Conservation (phyloP, 2,329 filamentous ascomycete species). For the Phialophora tarda region DNA sequence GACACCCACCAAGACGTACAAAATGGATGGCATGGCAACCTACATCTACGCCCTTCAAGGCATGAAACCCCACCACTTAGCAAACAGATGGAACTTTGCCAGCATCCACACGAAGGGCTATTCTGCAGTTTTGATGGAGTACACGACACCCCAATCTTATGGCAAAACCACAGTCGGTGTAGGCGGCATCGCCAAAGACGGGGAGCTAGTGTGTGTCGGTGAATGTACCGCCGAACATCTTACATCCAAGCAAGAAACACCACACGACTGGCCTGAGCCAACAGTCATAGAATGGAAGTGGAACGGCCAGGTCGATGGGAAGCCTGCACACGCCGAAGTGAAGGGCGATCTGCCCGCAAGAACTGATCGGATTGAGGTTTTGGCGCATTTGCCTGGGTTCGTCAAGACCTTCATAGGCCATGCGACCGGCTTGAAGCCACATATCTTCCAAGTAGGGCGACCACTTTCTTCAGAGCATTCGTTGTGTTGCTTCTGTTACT, state of each 20-base stretch:
- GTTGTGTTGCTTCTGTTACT: neutral
- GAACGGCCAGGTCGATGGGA: conserved; percentile 76
- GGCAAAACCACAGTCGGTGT: conserved; percentile 83
- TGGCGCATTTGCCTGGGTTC: conserved; percentile 94
- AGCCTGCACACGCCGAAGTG: conserved; percentile 71
- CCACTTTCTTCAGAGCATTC: neutral
- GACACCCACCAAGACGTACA: conserved; percentile 78
- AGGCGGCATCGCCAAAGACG: conserved; percentile 78
- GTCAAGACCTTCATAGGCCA: conserved; percentile 91
- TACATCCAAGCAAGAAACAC: conserved; percentile 70
- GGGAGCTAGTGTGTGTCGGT: conserved; percentile 77
- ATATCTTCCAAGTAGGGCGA: conserved; percentile 84
- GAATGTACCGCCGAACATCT: conserved; percentile 71
- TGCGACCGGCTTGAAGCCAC: conserved; percentile 90
- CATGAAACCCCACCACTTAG: conserved; percentile 98
- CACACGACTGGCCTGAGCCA: conserved; percentile 90
- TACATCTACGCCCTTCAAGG: conserved; percentile 89
- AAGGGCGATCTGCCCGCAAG: conserved; percentile 71
- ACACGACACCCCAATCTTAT: conserved; percentile 90
- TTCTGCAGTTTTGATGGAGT: conserved; percentile 95
- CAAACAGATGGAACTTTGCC: conserved; percentile 89
- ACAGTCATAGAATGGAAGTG: conserved; percentile 75
- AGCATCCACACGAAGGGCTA: conserved; percentile 87
- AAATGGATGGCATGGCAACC: conserved; percentile 79
- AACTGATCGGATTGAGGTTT: conserved; percentile 86